These are phyloP conservation scores for Geotrichum europaeum DNA, from an alignment of 1,139 yeast species.

Conservation along the genomic window DNA sequence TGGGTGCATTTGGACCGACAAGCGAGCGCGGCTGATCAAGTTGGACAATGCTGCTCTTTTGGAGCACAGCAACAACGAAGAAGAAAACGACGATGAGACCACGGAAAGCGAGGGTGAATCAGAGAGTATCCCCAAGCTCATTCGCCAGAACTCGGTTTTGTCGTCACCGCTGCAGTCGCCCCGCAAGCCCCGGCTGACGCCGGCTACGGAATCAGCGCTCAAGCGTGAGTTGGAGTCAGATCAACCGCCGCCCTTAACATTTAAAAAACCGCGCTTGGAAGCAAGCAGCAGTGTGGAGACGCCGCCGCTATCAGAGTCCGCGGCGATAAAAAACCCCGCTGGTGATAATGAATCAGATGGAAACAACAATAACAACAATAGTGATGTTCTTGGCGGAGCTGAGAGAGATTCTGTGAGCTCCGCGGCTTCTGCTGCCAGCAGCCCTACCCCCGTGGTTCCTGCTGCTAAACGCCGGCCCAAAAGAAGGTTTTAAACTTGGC, in stretches of 20 bases:
- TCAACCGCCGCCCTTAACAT: neutral
- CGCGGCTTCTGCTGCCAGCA: neutral
- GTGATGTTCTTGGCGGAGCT: neutral
- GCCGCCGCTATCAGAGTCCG: neutral
- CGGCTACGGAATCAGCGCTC: neutral
- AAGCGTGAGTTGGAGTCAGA: neutral
- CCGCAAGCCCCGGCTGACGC: neutral
- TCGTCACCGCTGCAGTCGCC: slow-evolving; percentile 3
- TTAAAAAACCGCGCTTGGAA: neutral
- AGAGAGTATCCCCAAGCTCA: neutral
- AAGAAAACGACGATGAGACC: neutral
- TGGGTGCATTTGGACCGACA: neutral
- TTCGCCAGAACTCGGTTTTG: neutral
- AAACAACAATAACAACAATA: neutral
- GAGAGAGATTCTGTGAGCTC: neutral
- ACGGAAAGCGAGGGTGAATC: neutral
- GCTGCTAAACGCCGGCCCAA: neutral
- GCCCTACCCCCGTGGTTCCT: neutral
- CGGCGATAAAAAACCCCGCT: neutral
- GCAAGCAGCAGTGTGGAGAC: neutral
- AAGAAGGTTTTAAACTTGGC: neutral
- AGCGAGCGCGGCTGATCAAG: neutral
- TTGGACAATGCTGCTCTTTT: neutral
- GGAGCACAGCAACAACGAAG: neutral
- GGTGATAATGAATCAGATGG: neutral